These are phyloP conservation scores for Melastoma candidum DNA, from an alignment of 441 rosid species.

Conservation along the genomic window DNA sequence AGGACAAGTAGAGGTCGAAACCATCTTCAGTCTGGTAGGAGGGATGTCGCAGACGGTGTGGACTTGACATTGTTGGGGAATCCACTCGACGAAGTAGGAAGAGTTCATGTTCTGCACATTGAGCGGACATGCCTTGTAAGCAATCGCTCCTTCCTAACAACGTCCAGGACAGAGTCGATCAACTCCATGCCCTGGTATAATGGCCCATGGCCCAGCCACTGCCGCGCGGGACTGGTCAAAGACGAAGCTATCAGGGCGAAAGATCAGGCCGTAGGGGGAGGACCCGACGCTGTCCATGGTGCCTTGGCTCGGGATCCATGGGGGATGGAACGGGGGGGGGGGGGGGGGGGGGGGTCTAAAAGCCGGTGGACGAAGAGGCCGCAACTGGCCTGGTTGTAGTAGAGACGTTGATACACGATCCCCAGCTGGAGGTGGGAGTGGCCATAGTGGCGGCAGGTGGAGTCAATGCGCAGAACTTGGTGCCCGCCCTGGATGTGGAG, in stretches of 20 bases:
- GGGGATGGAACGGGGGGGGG: constrained; percentile 35
- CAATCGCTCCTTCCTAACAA: no score
- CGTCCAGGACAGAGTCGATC: constrained; percentile 7
- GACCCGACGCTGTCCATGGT: constrained; percentile 50
- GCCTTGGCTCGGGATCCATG: constrained; percentile 48
- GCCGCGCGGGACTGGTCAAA: constrained; percentile 52
- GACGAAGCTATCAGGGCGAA: constrained; percentile 44
- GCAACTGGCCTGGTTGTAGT: constrained; percentile 48
- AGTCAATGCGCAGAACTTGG: constrained; percentile 50
- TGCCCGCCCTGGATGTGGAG: constrained; percentile 31
- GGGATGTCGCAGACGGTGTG: constrained; percentile 67
- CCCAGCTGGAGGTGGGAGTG: constrained; percentile 39
- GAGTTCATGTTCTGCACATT: constrained; percentile 81
- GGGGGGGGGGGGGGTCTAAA: no score
- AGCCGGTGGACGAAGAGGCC: constrained; percentile 45
- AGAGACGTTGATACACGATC: constrained; percentile 31
- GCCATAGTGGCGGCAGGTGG: constrained; percentile 33
- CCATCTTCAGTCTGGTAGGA: constrained; percentile 56
- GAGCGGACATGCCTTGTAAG: constrained; percentile 21
- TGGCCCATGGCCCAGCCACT: constrained; percentile 52
- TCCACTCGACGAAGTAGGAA: constrained; percentile 79
- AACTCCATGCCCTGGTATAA: constrained; percentile 48
- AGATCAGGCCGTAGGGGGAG: constrained; percentile 44
- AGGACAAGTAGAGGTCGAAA: constrained; percentile 32
- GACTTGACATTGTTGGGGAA: constrained; percentile 72